Conservation (phyloP, 139 green algal genomes). For the Chlamydomonas sphaeroides region DNA sequence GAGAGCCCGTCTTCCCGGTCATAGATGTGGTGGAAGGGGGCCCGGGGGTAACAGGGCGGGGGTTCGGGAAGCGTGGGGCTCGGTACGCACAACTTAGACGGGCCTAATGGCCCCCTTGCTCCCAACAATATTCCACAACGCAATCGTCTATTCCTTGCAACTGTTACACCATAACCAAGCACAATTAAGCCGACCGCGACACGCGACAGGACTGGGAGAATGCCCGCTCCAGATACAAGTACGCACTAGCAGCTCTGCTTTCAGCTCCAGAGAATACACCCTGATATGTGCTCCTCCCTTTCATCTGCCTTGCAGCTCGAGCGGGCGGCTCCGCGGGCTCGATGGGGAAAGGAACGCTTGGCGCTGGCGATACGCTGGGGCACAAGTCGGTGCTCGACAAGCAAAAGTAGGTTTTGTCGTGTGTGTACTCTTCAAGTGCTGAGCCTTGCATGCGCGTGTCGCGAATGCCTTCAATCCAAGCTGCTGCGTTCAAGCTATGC, state of each 20-base stretch:
- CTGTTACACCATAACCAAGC: no score
- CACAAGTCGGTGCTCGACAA: slow-evolving; percentile 73
- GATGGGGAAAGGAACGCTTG: slow-evolving; percentile 29
- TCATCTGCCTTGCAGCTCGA: slow-evolving; percentile 30
- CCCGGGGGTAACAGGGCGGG: no score
- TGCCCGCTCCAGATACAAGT: background rate
- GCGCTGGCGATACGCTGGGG: slow-evolving; percentile 53
- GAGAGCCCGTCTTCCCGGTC: no score
- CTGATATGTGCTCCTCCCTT: background rate
- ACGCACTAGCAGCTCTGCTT: background rate
- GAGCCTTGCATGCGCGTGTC: background rate
- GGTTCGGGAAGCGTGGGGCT: no score
- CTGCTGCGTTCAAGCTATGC: background rate
- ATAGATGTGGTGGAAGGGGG: no score
- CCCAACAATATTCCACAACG: no score
- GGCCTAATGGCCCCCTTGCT: no score
- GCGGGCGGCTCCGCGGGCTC: slow-evolving; percentile 40
- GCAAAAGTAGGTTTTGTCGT: slow-evolving; percentile 62
- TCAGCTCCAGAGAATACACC: background rate
- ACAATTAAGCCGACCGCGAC: no score
- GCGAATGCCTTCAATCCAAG: background rate
- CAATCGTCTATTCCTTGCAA: no score
- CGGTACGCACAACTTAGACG: no score
- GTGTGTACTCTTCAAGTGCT: no score
- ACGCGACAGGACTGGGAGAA: no score